Base-by-base conservation (phyloP, 2,329 filamentous ascomycete genomes). In the Fusarium sambucinum region DNA sequence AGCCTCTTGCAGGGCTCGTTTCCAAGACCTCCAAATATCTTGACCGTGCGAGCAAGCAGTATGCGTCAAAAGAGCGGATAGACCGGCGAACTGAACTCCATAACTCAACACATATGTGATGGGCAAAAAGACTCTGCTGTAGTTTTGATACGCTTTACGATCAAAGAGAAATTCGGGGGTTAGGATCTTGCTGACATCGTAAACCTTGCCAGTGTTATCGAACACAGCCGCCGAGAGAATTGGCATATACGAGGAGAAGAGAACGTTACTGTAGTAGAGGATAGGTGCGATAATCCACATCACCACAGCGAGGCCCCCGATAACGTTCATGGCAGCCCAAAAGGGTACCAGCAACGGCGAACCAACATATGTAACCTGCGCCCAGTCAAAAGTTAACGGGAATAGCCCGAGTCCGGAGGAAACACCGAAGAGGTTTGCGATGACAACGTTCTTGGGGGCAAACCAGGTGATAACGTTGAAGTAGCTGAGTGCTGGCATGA, bases 401-500 rank as follows among this genome's bases (percentile, higher is more conserved):
- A 96, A 93, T 33, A 97, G 80, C 1, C 93, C 93, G 16, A 97
- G 85, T 4, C 93, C 93, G 3, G 93, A 95, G n/a, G 89, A 87
- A 17, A 95, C 91, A 17, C 93, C 93, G 75, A 96, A 96, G 68
- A 97, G 82, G 77, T 96, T 96, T 30, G 93, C 91, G 44, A 96
- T 82, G 5, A 96, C 89, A n/a, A 96, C 91, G 71, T 91, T 96
- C 69, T 93, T 89, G 0, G 93, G 93, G 4, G 92, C 92, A 77
- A 94, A 92, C 93, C 92, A 97, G 16, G 93, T 96, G 60, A 96
- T 83, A 66, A 95, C 90, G 76, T 90, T 96, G 83, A 96, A 97
- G 79, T 95, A 96, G 78, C 92, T 95, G 71, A 97, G 83, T 1
- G 92, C 93, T 9, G 92, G 92, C 82, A 96, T 90, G 46, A 97